Conservation (phyloP, 163 green algal genomes). For the Picocystis sp. region DNA sequence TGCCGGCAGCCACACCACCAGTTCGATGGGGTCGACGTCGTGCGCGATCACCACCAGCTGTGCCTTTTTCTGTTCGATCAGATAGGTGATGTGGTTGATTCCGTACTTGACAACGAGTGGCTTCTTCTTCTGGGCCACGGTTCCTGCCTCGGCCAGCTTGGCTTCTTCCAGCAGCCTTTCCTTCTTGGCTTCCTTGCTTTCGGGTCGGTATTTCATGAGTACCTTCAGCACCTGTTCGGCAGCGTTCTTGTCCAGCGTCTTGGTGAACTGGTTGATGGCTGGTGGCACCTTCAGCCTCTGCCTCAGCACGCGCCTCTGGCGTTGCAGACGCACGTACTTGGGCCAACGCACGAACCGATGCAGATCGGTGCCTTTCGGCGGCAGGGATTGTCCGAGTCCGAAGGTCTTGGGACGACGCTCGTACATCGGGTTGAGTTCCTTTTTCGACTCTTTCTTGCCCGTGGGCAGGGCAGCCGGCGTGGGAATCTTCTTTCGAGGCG, state of each 20-base stretch:
- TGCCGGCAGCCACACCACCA: conserved; percentile 95
- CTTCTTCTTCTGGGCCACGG: conserved; percentile 70
- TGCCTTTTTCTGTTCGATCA: conserved; percentile 89
- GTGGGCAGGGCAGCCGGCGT: too few relatives aligned
- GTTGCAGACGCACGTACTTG: conserved; percentile 95
- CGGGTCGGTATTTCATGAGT: conserved; percentile 95
- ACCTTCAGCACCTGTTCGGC: conserved; percentile 91
- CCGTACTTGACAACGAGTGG: conserved; percentile 97
- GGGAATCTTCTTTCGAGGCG: too few relatives aligned
- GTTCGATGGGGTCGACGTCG: conserved; percentile 97
- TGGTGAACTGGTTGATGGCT: conserved; percentile 85
- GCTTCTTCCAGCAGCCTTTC: conserved; percentile 70
- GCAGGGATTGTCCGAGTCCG: conserved; percentile 40
- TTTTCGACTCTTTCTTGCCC: too few relatives aligned
- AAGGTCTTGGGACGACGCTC: conserved; percentile 63
- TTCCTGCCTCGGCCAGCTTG: conserved; percentile 13
- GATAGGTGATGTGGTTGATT: conserved; percentile 96
- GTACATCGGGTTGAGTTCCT: conserved; percentile 55
- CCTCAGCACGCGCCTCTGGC: conserved; percentile 76
- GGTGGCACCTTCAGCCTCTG: conserved; percentile 57
- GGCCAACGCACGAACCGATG: conserved; percentile 97
- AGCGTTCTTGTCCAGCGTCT: conserved; percentile 85
- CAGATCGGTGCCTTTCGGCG: conserved; percentile 65
- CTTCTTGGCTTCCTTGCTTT: conserved; percentile 93
- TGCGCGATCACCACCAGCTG: conserved; percentile 91